These are phyloP conservation scores for Phragmites australis DNA, from an alignment of 176 grass and related monocot species.

Conservation along the genomic window DNA sequence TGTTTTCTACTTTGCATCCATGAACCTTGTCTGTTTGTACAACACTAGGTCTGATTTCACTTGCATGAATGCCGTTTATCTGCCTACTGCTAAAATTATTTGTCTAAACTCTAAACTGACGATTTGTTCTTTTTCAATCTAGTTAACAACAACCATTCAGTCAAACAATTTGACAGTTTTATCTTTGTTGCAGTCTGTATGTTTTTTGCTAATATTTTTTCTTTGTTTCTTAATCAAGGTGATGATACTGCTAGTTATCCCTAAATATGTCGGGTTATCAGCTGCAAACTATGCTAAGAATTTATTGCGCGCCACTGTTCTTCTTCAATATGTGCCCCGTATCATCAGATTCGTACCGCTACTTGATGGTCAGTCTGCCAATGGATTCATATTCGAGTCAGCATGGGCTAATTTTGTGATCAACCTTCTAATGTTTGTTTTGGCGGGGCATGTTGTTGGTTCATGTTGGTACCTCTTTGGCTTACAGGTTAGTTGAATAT, in stretches of 20 bases:
- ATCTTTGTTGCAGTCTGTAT: slow-evolving; percentile 4
- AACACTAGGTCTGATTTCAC: slow-evolving; percentile 20
- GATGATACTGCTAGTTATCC: slow-evolving; percentile 91
- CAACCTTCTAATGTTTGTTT: slow-evolving; percentile 96
- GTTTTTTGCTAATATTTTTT: slow-evolving; percentile 16
- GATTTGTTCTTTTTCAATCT: not conserved
- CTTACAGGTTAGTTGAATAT: slow-evolving; percentile 62
- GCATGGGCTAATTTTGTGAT: slow-evolving; percentile 97
- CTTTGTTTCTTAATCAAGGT: slow-evolving; percentile 58
- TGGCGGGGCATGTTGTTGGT: slow-evolving; percentile 95
- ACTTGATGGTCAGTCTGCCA: slow-evolving; percentile 81
- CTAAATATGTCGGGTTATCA: slow-evolving; percentile 79
- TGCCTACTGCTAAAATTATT: not conserved
- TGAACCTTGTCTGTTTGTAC: not conserved
- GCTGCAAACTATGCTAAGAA: slow-evolving; percentile 89
- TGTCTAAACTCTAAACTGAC: slow-evolving; percentile 7
- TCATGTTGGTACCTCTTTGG: slow-evolving; percentile 99
- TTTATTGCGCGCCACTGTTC: slow-evolving; percentile 78
- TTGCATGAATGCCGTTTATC: not conserved
- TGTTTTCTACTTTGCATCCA: slow-evolving; percentile 11
- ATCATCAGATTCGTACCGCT: slow-evolving; percentile 93
- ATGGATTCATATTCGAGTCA: slow-evolving; percentile 96
- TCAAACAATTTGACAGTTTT: not conserved
- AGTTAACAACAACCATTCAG: not conserved
- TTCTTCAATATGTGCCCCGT: slow-evolving; percentile 91